phyloP scores from a whole-genome alignment of 352 stramenopile species.

The Phytophthora agathidicida region DNA sequence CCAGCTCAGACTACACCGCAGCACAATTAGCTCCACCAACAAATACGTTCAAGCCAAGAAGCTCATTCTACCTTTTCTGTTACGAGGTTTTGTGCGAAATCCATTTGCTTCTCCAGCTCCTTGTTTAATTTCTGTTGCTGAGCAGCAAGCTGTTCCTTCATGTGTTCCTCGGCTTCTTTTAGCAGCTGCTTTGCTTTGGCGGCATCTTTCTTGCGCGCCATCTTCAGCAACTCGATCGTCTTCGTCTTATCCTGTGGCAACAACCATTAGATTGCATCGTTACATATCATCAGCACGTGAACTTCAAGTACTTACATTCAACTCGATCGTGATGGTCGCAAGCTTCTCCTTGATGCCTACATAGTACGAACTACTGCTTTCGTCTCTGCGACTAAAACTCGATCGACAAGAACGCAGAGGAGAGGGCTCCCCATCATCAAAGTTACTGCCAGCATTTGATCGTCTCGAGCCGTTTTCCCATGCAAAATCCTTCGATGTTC shows the following conservation, averaged over 20 bases:
- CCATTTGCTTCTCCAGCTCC: slow-evolving; percentile 80
- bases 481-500: slow-evolving; percentile 28
- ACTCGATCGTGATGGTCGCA: slow-evolving; percentile 77
- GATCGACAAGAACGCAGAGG: slow-evolving; percentile 40
- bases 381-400: slow-evolving; percentile 27
- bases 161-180: slow-evolving; percentile 50
- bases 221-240: slow-evolving; percentile 83
- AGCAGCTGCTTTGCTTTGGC: slow-evolving; percentile 65
- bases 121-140: slow-evolving; percentile 71
- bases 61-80: slow-evolving; percentile 68
- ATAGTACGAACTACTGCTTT: slow-evolving; percentile 54
- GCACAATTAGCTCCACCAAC: not conserved
- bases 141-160: slow-evolving; percentile 56
- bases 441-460: slow-evolving; percentile 2
- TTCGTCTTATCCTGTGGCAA: slow-evolving; percentile 78
- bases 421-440: slow-evolving; percentile 10
- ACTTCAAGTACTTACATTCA: slow-evolving; percentile 72
- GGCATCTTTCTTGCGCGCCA: slow-evolving; percentile 78
- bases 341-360: slow-evolving; percentile 83
- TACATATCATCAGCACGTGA: not conserved
- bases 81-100: slow-evolving; percentile 81
- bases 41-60: not conserved
- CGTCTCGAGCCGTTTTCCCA: slow-evolving; percentile 40
- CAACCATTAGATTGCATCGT: not conserved
- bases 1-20: slow-evolving; percentile 50